These are phyloP conservation scores for Cinnamomum micranthum DNA, from an alignment of 164 flowering plant species.

Conservation along the genomic window DNA sequence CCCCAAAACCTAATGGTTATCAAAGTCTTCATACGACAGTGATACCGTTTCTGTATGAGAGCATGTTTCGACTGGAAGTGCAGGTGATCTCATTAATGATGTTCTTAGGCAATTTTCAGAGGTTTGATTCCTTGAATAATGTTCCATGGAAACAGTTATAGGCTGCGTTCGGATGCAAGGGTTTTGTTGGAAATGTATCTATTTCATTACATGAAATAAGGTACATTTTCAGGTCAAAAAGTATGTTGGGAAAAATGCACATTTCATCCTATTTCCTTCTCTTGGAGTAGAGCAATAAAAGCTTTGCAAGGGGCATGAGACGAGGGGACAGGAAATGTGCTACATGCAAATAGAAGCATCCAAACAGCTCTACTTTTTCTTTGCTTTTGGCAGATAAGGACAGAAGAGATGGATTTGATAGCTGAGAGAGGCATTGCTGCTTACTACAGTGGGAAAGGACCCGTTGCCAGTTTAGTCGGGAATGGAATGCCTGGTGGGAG, in stretches of 20 bases:
- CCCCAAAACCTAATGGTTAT: conserved; percentile 98
- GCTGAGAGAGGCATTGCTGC: conserved; percentile 99
- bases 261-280: no score
- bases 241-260: no score
- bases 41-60: conserved; percentile 94
- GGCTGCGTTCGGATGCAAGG: background rate
- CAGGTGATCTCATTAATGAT: conserved; percentile 48
- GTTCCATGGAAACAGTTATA: background rate
- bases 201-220: no score
- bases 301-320: no score
- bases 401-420: conserved; percentile 96
- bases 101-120: background rate
- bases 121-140: conserved; percentile 3
- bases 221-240: no score
- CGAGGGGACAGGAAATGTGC: no score
- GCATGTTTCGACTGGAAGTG: conserved; percentile 94
- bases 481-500: conserved; percentile 49
- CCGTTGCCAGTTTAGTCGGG: conserved; percentile 61
- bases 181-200: background rate
- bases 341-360: no score
- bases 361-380: no score
- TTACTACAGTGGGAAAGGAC: conserved; percentile 82
- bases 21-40: conserved; percentile 96
- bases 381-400: conserved; percentile 61
- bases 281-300: no score